Conservation (phyloP, 345 rosid species). For the Salix purpurea region DNA sequence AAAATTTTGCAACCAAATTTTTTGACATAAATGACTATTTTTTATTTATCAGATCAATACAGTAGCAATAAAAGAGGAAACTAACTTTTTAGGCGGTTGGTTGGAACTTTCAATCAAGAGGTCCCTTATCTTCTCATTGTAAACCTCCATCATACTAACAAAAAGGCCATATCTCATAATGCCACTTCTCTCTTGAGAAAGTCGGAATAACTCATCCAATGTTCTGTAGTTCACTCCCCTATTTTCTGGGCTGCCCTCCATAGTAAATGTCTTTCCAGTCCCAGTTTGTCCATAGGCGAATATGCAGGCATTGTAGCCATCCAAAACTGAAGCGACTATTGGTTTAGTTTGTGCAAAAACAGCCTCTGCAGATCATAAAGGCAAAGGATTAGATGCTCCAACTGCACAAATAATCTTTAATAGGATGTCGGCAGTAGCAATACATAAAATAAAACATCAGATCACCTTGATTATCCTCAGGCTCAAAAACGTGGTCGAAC, state of each 20-base stretch:
- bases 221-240: conserved; percentile 96
- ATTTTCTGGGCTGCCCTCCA: conserved; percentile 85
- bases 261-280: conserved; percentile 94
- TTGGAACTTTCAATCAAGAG: conserved; percentile 70
- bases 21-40: not conserved
- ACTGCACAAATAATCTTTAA: not conserved
- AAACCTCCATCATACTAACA: conserved; percentile 97
- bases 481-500: conserved; percentile 80
- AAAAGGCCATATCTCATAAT: conserved; percentile 60
- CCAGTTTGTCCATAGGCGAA: conserved; percentile 99
- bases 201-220: conserved; percentile 69
- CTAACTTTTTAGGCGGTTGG: conserved; percentile 74
- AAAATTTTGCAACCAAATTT: not conserved
- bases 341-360: conserved; percentile 87
- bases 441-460: conserved; percentile 1
- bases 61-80: not conserved
- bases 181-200: conserved; percentile 54
- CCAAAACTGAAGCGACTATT: conserved; percentile 73
- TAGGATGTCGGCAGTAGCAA: not conserved
- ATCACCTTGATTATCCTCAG: conserved; percentile 82
- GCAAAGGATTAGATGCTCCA: not conserved
- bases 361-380: conserved; percentile 48
- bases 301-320: conserved; percentile 92
- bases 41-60: not conserved
- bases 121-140: conserved; percentile 91